Percentiles rank a stretch among this genome's conserved stretches.
Evolutionary conservation across 352 stramenopile species (phyloP).

Genomic region (Thraustochytrium sp.): DNA sequence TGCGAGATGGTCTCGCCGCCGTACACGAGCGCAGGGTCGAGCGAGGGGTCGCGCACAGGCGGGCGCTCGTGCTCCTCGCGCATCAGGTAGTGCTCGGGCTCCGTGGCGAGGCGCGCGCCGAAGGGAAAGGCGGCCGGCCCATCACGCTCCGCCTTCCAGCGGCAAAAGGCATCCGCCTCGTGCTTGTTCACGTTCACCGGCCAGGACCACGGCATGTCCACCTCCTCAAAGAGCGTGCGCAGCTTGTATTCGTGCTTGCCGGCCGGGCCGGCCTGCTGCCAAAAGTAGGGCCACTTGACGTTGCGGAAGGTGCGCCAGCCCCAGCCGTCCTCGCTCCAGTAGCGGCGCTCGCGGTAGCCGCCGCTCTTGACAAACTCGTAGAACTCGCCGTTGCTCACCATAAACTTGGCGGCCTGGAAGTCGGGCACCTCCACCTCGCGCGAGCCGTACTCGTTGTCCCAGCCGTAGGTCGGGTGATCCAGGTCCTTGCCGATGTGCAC

Average conservation of each 20-base stretch:
- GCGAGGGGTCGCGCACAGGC: constrained; percentile 22
- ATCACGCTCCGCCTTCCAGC: constrained; percentile 64
- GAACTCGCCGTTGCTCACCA: constrained; percentile 93
- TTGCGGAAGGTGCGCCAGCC: constrained; percentile 89
- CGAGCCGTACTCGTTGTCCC: constrained; percentile 95
- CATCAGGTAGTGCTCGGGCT: constrained; percentile 84
- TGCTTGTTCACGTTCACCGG: constrained; percentile 91
- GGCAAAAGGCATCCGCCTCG: constrained; percentile 79
- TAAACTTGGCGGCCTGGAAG: constrained; percentile 78
- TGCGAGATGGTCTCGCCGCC: background rate
- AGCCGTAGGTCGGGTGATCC: constrained; percentile 87
- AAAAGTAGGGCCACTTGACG: constrained; percentile 91
- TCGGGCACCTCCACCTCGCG: constrained; percentile 71
- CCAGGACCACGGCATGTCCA: constrained; percentile 89
- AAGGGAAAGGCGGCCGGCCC: constrained; percentile 48
- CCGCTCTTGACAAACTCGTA: constrained; percentile 85
- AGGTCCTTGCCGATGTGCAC: constrained; percentile 80
- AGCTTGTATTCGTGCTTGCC: constrained; percentile 88
- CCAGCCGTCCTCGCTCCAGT: constrained; percentile 87
- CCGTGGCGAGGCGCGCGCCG: constrained; percentile 78
- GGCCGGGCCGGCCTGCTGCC: constrained; percentile 77
- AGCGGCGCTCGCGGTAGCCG: constrained; percentile 78
- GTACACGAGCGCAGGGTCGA: constrained; percentile 21
- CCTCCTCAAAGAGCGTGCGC: constrained; percentile 76
- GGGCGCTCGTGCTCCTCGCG: constrained; percentile 62